A percentile compares a stretch with the other conserved stretches of the same genome.
Evolutionary conservation across 1,284 basidiomycete species (phyloP).

Genomic region (Irpex sp.): DNA sequence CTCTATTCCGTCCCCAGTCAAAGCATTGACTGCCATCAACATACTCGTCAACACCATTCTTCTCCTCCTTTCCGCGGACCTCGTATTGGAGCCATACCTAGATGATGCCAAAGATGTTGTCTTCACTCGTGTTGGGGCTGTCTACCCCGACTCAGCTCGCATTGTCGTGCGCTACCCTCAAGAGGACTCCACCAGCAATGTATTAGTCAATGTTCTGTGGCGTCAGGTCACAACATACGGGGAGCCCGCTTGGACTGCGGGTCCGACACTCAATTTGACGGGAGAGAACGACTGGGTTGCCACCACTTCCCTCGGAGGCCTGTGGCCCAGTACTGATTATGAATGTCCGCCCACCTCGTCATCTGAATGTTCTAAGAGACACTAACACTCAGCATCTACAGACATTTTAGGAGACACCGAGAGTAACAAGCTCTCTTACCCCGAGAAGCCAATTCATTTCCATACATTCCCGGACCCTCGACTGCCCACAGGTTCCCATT

Average conservation of each 20-base stretch:
- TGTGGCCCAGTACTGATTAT: conserved; percentile 72
- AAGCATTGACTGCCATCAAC: conserved; percentile 34
- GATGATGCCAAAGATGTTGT: conserved; percentile 51
- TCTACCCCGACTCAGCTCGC: conserved; percentile 61
- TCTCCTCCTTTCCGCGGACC: conserved; percentile 46
- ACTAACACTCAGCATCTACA: conserved; percentile 23
- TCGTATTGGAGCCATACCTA: conserved; percentile 47
- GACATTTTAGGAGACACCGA: conserved; percentile 49
- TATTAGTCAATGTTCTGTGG: conserved; percentile 42
- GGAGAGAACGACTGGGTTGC: conserved; percentile 63
- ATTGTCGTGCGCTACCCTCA: conserved; percentile 58
- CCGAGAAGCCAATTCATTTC: conserved; percentile 50
- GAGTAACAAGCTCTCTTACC: conserved; percentile 45
- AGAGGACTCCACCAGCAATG: conserved; percentile 26
- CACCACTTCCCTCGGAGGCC: conserved; percentile 49
- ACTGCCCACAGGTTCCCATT: conserved; percentile 48
- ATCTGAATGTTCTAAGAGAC: conserved; percentile 12
- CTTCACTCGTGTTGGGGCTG: conserved; percentile 67
- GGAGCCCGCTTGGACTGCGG: conserved; percentile 44
- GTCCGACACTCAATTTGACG: conserved; percentile 44
- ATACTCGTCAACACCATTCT: conserved; percentile 50
- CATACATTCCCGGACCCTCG: conserved; percentile 68
- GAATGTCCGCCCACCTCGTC: conserved; percentile 47
- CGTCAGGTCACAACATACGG: conserved; percentile 31
- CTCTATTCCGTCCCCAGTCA: conserved; percentile 42